A percentile compares a stretch with the other conserved stretches of the same genome.
phyloP scores from a whole-genome alignment of 805 yeast genomes.

The Sungouiella thailandica region DNA sequence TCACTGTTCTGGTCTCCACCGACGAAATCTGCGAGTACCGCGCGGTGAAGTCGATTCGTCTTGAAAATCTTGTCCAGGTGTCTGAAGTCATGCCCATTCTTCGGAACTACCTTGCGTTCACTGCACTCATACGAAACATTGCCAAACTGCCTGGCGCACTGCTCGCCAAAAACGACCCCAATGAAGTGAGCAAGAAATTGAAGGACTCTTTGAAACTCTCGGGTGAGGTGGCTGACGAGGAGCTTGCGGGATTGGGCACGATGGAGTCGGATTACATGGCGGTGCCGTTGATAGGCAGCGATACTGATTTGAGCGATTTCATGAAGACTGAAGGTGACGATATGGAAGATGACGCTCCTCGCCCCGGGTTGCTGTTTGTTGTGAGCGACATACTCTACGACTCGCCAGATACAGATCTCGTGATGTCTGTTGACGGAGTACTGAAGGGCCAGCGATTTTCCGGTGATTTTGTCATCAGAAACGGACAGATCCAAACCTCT shows the following conservation, averaged over 20 bases:
- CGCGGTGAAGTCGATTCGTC: conserved; percentile 16
- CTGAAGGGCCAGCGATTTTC: conserved; percentile 10
- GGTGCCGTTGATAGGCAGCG: conserved; percentile 6
- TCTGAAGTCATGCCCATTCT: conserved; percentile 22
- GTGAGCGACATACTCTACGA: conserved; percentile 21
- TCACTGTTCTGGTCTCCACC: too few relatives aligned
- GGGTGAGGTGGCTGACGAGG: conserved; percentile 35
- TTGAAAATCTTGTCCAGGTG: conserved; percentile 6
- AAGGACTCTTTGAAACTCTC: conserved; percentile 32
- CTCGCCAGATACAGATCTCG: conserved; percentile 21
- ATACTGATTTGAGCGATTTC: conserved; percentile 22
- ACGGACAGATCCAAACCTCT: conserved; percentile 20
- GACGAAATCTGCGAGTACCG: conserved; percentile 15
- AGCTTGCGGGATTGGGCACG: conserved; percentile 30
- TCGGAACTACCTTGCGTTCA: conserved; percentile 28
- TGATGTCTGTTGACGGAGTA: conserved; percentile 15
- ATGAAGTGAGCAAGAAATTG: conserved; percentile 25
- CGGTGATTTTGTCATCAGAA: conserved; percentile 23
- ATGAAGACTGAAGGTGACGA: conserved; percentile 16
- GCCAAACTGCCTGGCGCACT: not conserved
- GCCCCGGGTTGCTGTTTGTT: too few relatives aligned
- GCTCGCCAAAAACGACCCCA: conserved; percentile 7
- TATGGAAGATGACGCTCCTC: too few relatives aligned
- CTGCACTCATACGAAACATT: conserved; percentile 2
- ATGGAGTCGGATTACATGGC: conserved; percentile 15